Evolutionary conservation across 176 grass and related monocot species (phyloP), one percentile per base, ranked within the genome.

Genomic region (Oryza nivara): DNA sequence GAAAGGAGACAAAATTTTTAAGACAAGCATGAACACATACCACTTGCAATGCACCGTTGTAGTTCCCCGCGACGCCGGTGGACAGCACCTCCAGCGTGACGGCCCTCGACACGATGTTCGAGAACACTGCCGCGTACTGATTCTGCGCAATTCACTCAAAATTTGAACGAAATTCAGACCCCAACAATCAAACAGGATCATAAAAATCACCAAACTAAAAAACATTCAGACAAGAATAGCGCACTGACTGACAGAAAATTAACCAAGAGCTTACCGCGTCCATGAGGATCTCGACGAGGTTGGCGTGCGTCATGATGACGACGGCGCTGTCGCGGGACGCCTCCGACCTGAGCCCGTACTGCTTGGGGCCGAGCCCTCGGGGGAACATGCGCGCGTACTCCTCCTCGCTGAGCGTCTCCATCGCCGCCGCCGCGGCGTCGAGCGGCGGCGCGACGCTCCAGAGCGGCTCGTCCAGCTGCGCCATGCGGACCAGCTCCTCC

Each of bases 261-360:
- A 28, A 32, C 30, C 30, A 32, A 32, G 30, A 32, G 30, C 90
- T 70, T 92, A 99, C 97, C 75, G 89, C 93, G 65, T 99, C 97
- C 97, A 99, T 99, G 60, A 99, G 93, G 68, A 99, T 99, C 73
- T 99, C 97, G 54, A 99, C 86, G 11, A 99, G 90, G 86, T 92
- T 99, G 78, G 89, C 87, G 30, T 95, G 97, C 38, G 94, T 99
- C 97, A 99, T 94, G 72, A 99, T 99, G 22, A 99, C 93, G 12
- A 96, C 91, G 5, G 82, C 65, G 68, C 88, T 94, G 72, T 99
- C 97, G 15, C 92, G 76, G 0, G 97, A 96, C 1, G 93, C 91
- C 81, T 99, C 97, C 1, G 93, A 92, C 72, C 91, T 92, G 32
- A 99, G 83, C 1, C 90, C 97, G 9, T 89, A 92, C 43, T 91